Conservation (phyloP, 2,329 filamentous ascomycete genomes). For the Chaetomium sp. region DNA sequence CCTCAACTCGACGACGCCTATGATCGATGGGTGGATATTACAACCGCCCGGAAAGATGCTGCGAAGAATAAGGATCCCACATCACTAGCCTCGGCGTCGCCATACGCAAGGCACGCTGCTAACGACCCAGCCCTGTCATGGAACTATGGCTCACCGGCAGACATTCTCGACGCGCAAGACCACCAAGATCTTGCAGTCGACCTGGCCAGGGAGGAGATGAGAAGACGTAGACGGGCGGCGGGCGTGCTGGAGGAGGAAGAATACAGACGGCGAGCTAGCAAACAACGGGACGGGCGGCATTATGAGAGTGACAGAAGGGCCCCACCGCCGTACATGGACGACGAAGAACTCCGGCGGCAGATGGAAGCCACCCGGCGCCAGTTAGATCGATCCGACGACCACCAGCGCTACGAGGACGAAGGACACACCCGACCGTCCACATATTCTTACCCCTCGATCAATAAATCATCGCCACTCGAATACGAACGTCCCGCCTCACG, state of each 20-base stretch:
- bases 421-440: constrained; percentile 35
- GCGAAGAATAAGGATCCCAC: constrained; percentile 21
- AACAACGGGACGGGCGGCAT: constrained; percentile 49
- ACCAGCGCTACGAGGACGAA: constrained; percentile 27
- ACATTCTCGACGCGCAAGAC: constrained; percentile 68
- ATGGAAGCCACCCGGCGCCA: constrained; percentile 56
- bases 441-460: constrained; percentile 62
- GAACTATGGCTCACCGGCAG: constrained; percentile 46
- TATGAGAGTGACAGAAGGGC: background rate
- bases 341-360: constrained; percentile 51
- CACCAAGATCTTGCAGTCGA: constrained; percentile 76
- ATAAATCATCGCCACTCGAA: constrained; percentile 52
- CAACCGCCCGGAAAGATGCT: constrained; percentile 42
- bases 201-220: constrained; percentile 72
- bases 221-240: constrained; percentile 64
- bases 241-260: constrained; percentile 61
- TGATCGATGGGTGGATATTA: constrained; percentile 65
- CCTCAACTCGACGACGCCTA: constrained; percentile 74
- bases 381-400: constrained; percentile 45
- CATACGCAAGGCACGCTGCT: constrained; percentile 53
- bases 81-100: constrained; percentile 32
- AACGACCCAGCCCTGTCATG: constrained; percentile 62
- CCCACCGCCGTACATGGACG: constrained; percentile 38
- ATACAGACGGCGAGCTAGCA: constrained; percentile 52
- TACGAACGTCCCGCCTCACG: constrained; percentile 45